Evolutionary conservation across 176 grass and related monocot genomes (phyloP).

Genomic region (Triticum timopheevii): DNA sequence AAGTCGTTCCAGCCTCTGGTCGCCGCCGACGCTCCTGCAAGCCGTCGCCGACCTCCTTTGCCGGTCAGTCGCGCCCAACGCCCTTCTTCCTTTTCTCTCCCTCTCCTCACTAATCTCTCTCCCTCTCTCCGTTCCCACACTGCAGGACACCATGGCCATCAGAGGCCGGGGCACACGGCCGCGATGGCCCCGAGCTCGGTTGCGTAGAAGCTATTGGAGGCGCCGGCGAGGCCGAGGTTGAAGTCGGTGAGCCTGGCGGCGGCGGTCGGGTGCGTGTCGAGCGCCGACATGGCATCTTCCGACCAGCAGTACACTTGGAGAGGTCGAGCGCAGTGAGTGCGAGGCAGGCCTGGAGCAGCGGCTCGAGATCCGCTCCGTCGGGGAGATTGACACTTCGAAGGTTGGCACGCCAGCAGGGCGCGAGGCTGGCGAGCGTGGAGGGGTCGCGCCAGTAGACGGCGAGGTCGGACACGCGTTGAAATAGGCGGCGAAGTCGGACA

Average conservation of each 20-base stretch:
- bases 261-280: slow-evolving; percentile 38
- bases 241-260: slow-evolving; percentile 51
- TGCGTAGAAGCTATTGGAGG: no score
- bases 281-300: slow-evolving; percentile 63
- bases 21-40: no score
- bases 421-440: slow-evolving; percentile 45
- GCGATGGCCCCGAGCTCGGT: slow-evolving; percentile 64
- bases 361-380: slow-evolving; percentile 64
- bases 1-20: no score
- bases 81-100: no score
- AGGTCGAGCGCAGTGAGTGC: slow-evolving; percentile 62
- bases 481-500: no score
- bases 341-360: slow-evolving; percentile 20
- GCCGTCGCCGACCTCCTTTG: no score
- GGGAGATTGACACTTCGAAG: slow-evolving; percentile 43
- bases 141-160: no score
- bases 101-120: no score
- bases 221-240: slow-evolving; percentile 65
- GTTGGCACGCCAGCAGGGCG: slow-evolving; percentile 39
- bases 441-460: slow-evolving; percentile 82
- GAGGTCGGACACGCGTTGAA: slow-evolving; percentile 52
- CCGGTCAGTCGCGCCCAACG: no score
- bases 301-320: slow-evolving; percentile 93
- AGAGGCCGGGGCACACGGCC: no score
- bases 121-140: no score